Base-by-base conservation (phyloP, 805 yeast species). In the Candida parachauliodes region DNA sequence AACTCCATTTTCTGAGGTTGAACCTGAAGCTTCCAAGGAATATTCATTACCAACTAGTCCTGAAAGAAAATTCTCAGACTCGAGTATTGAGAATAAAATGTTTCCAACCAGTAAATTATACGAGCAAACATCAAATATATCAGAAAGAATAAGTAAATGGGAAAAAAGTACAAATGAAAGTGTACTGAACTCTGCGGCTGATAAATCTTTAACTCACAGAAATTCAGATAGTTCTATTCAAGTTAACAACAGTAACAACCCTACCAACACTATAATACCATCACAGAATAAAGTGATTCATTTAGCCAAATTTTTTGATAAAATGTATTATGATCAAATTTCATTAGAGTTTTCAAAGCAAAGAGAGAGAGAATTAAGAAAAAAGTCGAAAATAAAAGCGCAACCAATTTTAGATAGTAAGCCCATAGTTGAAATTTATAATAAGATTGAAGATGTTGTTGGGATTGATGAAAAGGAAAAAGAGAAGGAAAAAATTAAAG, bases 361-460 rank as follows among this genome's bases (percentile, higher is more conserved):
- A 52, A 77, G 98, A 52, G 95, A 87, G 46, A 62, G 70, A 31
- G 96, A 91, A 53, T 73, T 88, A 42, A 54, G 57, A 32, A 65
- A 73, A 40, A 79, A 82, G 43, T 54, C 86, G 29, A 74, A 81
- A 48, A 77, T 79, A 54, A 70, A 80, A 43, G 87, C 91, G 0
- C 65, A 70, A 10, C 88, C 93, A 5, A 76, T 87, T 35, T 77
- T 79, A 17, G 75, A 80, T 1, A 79, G 93, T 1, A 81, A 76
- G 42, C 98, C 98, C 0, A 83, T 87, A 39, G 97, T 89, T 16
- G 96, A 89, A 49, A 83, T 93, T 18, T 93, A 84, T 55, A 81
- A 87, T 47, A 82, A 86, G 51, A 93, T 86, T 9, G 80, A 82
- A 42, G 97, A 89, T 60, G 96, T 94, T 1, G 93, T 88, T 5